Percentiles rank a stretch among this genome's conserved stretches.
Conservation (phyloP, 345 rosid species). For the Melaleuca alternifolia region DNA sequence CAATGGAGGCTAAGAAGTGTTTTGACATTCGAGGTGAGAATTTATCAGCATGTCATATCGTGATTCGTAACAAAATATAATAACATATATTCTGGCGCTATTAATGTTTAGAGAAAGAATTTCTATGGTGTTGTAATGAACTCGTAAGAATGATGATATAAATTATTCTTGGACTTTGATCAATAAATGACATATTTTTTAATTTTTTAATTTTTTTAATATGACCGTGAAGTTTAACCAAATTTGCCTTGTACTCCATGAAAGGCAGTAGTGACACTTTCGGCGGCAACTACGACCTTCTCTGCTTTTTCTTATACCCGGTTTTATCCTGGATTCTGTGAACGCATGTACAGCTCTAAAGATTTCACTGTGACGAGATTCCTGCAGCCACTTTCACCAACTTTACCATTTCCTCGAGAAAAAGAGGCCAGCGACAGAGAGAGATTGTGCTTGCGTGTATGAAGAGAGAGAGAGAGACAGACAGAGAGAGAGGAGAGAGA, state of each 20-base stretch:
- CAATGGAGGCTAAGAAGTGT: background rate
- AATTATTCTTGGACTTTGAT: too few species aligned
- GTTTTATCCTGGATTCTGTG: background rate
- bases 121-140: too few species aligned
- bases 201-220: too few species aligned
- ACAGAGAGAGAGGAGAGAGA: background rate
- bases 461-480: background rate
- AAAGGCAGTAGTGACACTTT: background rate
- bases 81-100: background rate
- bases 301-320: background rate
- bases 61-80: background rate
- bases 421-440: background rate
- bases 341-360: background rate
- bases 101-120: background rate
- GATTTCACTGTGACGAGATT: background rate
- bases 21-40: background rate
- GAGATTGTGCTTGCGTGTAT: background rate
- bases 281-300: background rate
- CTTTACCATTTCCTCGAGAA: background rate
- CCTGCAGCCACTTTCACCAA: background rate
- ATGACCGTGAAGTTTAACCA: too few species aligned
- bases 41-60: background rate
- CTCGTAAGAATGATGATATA: background rate
- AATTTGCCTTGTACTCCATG: too few species aligned
- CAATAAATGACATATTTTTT: too few species aligned